Evolutionary conservation across 129 eudicot species (phyloP).

Genomic region (Deinandra increscens): DNA sequence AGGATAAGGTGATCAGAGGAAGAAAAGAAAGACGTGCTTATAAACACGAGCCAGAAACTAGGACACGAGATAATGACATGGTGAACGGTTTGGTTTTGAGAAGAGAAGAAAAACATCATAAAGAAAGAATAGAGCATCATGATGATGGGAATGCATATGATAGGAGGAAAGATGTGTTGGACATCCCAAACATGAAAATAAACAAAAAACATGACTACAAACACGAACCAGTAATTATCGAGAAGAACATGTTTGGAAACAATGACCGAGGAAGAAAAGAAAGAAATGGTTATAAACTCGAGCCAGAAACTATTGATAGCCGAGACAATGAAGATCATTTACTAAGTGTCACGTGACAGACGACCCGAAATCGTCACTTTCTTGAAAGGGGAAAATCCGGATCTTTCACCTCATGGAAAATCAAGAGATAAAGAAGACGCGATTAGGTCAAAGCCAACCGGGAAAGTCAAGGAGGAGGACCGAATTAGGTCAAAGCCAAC

Average conservation of each 20-base stretch:
- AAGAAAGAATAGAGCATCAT: conserved; percentile 20
- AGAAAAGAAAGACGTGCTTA: conserved; percentile 24
- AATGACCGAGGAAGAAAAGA: conserved; percentile 21
- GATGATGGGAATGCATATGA: conserved; percentile 25
- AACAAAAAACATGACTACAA: conserved; percentile 1
- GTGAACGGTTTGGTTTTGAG: conserved; percentile 19
- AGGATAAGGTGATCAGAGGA: conserved; percentile 17
- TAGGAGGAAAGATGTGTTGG: conserved; percentile 31
- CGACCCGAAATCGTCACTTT: conserved; percentile 28
- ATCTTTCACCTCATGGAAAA: background rate
- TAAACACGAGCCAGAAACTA: conserved; percentile 28
- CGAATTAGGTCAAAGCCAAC: conserved; percentile 44
- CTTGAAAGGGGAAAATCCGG: conserved; percentile 14
- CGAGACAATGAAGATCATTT: conserved; percentile 24
- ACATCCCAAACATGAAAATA: background rate
- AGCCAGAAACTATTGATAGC: conserved; percentile 27
- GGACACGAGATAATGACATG: conserved; percentile 27
- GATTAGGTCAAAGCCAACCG: conserved; percentile 14
- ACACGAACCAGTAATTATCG: conserved; percentile 8
- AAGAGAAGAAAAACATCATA: conserved; percentile 34
- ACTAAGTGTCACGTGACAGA: conserved; percentile 36
- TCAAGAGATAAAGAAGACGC: conserved; percentile 26
- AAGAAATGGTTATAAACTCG: conserved; percentile 22
- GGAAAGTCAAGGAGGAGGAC: conserved; percentile 41
- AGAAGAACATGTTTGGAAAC: conserved; percentile 22